Evolutionary conservation across 2,329 filamentous ascomycete species (phyloP).

Genomic region (Akanthomyces uredinophilus): DNA sequence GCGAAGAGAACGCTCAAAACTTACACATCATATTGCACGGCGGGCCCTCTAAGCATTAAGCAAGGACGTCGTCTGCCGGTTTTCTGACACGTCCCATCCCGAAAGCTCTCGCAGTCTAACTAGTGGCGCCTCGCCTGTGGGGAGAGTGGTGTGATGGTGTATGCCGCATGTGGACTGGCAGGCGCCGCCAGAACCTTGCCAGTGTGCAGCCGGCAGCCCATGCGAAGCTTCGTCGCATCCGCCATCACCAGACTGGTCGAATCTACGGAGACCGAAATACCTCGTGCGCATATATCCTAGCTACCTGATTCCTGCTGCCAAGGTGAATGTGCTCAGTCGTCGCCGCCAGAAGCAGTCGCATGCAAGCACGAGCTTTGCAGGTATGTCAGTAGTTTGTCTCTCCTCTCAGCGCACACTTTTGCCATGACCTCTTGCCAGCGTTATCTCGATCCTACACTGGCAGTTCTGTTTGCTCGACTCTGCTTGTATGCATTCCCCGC

Average conservation of each 20-base stretch:
- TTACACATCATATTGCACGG: conserved; percentile 9
- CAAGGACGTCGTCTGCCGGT: neutral
- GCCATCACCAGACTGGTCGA: neutral
- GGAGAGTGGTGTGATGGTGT: neutral
- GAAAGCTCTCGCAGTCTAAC: neutral
- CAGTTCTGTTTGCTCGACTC: neutral
- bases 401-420: neutral
- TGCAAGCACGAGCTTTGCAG: neutral
- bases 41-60: neutral
- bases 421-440: neutral
- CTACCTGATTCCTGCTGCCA: neutral
- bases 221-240: neutral
- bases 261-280: neutral
- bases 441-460: neutral
- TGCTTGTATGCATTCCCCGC: neutral
- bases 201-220: neutral
- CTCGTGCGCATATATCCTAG: neutral
- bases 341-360: neutral
- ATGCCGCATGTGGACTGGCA: neutral
- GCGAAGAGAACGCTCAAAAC: conserved; percentile 5
- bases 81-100: conserved; percentile 10
- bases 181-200: neutral
- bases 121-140: conserved; percentile 9
- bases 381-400: neutral
- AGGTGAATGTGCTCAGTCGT: neutral